Evolutionary conservation across 345 rosid genomes (phyloP).

Genomic region (Sisymbrium irio): DNA sequence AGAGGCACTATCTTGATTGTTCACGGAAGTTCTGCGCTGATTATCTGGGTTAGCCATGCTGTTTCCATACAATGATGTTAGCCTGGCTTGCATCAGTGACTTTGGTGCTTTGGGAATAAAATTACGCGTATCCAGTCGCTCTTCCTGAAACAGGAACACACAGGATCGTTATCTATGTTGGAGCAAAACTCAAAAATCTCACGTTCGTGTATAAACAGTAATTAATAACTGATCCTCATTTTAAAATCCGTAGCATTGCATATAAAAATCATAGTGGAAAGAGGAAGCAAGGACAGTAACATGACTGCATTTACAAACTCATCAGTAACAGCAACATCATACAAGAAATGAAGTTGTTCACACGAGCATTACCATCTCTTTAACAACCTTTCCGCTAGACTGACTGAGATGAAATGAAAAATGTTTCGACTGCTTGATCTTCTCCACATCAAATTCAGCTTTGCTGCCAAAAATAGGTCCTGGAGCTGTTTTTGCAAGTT

Average conservation of each 20-base stretch:
- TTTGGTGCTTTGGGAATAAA: conserved; percentile 46
- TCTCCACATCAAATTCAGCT: conserved; percentile 51
- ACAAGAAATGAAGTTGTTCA: conserved; percentile 6
- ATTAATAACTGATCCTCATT: not conserved
- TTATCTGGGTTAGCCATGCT: conserved; percentile 42
- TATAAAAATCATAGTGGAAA: not conserved
- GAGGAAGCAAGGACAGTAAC: not conserved
- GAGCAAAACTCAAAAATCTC: not conserved
- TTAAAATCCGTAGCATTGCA: not conserved
- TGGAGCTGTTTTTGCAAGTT: conserved; percentile 62
- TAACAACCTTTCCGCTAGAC: conserved; percentile 39
- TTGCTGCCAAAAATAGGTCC: conserved; percentile 53
- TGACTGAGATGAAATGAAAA: conserved; percentile 52
- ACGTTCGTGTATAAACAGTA: not conserved
- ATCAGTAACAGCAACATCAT: conserved; percentile 4
- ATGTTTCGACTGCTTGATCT: conserved; percentile 66
- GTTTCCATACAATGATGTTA: conserved; percentile 75
- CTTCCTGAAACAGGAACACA: conserved; percentile 50
- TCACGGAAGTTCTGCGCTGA: conserved; percentile 37
- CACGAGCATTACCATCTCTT: conserved; percentile 30
- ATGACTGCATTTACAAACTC: not conserved
- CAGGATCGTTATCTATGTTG: not conserved
- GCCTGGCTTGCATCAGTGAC: conserved; percentile 51
- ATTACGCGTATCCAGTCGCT: conserved; percentile 37
- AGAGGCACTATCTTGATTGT: conserved; percentile 40